Evolutionary conservation across 2,329 filamentous ascomycete genomes (phyloP), one percentile per base, ranked within the genome.

Genomic region (Pleoardoris graminearum): DNA sequence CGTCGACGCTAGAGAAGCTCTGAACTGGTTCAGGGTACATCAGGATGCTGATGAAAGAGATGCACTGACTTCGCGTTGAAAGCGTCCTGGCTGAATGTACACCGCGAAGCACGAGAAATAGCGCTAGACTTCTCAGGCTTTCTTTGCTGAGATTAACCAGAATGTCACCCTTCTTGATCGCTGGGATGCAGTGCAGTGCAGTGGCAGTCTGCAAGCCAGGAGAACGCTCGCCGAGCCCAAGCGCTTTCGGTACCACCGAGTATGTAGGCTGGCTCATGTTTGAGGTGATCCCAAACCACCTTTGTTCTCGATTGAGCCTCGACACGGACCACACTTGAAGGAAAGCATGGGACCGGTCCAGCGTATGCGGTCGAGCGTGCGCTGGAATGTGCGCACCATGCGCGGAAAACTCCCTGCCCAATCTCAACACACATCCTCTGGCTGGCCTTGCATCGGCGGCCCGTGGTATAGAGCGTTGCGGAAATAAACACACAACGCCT

Each of bases 371-470:
- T 37, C 44, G 27, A 37, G n/a, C 19, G 19, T 35, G 17, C n/a
- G 11, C 27, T 30, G 41, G 27, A 44, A 6, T 45, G 42, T 45
- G 29, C 42, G 25, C 29, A 25, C 44, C 44, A 37, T 6, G 7
- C n/a, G n/a, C n/a, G 37, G 22, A n/a, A 37, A 47, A 47, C 22
- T 30, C 22, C 44, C 23, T 35, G 16, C 21, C 33, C 33, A 47
- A 37, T 46, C 44, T 38, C 44, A 47, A 47, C 44, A 11, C 14
- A 17, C 32, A 37, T 47, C 23, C 43, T 35, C 11, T 19, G 30
- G 44, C 11, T 37, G 29, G 44, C 44, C 44, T 47, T 47, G 33
- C 44, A 47, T 47, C 22, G 33, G 16, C 23, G 44, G 32, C 44
- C 44, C 22, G 33, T 37, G 23, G 16, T 11, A 29, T 19, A 36